Percentiles rank a stretch among this genome's conserved stretches.
These are phyloP conservation scores for Endocarpon pusillum DNA, from an alignment of 495 filamentous ascomycete genomes.

Conservation along the genomic window DNA sequence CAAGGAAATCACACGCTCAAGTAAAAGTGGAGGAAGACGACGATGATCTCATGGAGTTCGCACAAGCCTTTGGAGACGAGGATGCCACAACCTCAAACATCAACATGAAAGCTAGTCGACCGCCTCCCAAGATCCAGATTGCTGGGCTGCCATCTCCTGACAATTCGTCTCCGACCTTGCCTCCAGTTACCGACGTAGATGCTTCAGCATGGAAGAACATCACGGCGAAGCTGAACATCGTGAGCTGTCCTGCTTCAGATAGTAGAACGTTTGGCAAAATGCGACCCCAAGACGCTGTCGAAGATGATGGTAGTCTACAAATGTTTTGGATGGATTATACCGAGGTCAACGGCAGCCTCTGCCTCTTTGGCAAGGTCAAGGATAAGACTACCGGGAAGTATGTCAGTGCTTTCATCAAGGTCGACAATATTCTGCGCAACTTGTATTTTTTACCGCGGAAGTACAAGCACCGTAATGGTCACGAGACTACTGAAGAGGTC, in stretches of 20 bases:
- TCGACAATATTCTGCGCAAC: constrained; percentile 88
- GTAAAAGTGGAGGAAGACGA: constrained; percentile 49
- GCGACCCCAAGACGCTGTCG: constrained; percentile 60
- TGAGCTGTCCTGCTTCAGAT: constrained; percentile 52
- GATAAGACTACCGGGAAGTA: constrained; percentile 66
- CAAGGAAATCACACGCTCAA: constrained; percentile 43
- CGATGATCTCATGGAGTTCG: constrained; percentile 74
- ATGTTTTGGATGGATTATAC: constrained; percentile 98
- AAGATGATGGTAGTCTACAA: constrained; percentile 76
- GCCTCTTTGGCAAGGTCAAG: constrained; percentile 89
- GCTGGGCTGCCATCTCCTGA: constrained; percentile 45
- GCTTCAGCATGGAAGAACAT: constrained; percentile 83
- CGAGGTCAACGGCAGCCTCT: constrained; percentile 80
- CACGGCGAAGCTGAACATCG: constrained; percentile 68
- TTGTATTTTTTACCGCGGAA: constrained; percentile 84
- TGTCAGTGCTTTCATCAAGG: constrained; percentile 86
- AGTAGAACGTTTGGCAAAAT: constrained; percentile 56
- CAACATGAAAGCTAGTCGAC: constrained; percentile 74
- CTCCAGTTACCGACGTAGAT: constrained; percentile 40
- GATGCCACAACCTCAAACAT: constrained; percentile 51
- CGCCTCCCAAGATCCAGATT: constrained; percentile 58
- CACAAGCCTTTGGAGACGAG: constrained; percentile 46
- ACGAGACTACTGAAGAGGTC: constrained; percentile 62
- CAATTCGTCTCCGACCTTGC: constrained; percentile 54
- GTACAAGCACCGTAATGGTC: constrained; percentile 41